These are phyloP conservation scores for Suillus alpinus DNA, from an alignment of 768 basidiomycete genomes.

Conservation along the genomic window DNA sequence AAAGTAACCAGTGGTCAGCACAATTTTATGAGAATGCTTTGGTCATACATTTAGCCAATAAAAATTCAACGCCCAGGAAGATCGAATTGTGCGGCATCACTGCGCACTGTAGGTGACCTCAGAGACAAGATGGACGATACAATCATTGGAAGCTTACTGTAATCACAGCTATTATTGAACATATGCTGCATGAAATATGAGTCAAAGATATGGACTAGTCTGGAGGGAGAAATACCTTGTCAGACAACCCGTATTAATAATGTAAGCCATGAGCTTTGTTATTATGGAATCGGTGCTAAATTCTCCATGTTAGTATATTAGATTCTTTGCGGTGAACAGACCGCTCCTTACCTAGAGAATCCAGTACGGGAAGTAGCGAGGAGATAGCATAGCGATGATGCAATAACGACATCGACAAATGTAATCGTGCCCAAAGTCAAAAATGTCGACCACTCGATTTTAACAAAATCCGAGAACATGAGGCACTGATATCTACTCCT, in stretches of 20 bases:
- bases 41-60: background rate
- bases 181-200: background rate
- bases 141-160: background rate
- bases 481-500: background rate
- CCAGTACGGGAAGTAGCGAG: background rate
- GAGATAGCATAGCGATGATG: background rate
- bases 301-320: background rate
- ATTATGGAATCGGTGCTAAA: background rate
- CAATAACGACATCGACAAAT: background rate
- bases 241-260: background rate
- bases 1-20: background rate
- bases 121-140: background rate
- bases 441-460: background rate
- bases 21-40: background rate
- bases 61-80: background rate
- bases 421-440: background rate
- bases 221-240: background rate
- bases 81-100: background rate
- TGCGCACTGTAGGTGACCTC: background rate
- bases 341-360: background rate
- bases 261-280: background rate
- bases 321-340: background rate
- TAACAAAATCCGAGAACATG: background rate
- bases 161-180: background rate
- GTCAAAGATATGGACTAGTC: background rate